Base-by-base conservation (phyloP, 2,329 filamentous ascomycete species). In the Cytospora piceicola region DNA sequence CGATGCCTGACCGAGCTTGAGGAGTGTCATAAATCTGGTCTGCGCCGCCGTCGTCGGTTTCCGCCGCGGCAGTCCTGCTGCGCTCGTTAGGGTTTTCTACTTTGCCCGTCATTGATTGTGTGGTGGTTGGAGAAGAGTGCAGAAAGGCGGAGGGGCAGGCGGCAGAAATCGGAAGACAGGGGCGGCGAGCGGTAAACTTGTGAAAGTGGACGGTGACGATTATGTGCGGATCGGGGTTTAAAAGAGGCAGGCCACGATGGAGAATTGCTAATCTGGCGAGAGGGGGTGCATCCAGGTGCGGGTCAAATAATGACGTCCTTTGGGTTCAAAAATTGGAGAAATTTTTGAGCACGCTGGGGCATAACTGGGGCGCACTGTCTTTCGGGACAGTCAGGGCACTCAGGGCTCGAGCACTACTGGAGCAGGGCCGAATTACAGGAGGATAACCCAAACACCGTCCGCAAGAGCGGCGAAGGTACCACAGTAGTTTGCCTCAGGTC, bases 11-110 rank as follows among this genome's bases (percentile, higher is more conserved):
- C 74, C 93, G 91, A 49, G 46, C 9, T 49, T 49, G 46, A 73
- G 93, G 95, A 62, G 92, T 94, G 73, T 92, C 90, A 77, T 90
- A 91, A 76, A 93, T 90, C 72, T 92, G 89, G 77, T 94, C 90
- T 76, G 83, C 82, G 73, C 82, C 84, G 76, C 93, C 90, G 75
- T 94, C 90, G 66, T 63, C 46, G 6, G n/a, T 65, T 71, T 91
- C 89, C 73, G 83, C 78, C 67, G 83, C 77, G 73, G 77, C 77
- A 76, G 84, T 80, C 80, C 85, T 87, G 77, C 75, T 78, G 72
- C 77, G 76, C 73, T 79, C 77, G 83, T 87, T 82, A 86, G 85
- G 61, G 36, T 63, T 64, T 58, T 62, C 77, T 78, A 83, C 80
- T 72, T 67, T 70, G 68, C 73, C 57, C 70, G 68, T 71, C 54